phyloP scores from a whole-genome alignment of 2,329 filamentous ascomycete genomes.

The Nothopassalora personata region DNA sequence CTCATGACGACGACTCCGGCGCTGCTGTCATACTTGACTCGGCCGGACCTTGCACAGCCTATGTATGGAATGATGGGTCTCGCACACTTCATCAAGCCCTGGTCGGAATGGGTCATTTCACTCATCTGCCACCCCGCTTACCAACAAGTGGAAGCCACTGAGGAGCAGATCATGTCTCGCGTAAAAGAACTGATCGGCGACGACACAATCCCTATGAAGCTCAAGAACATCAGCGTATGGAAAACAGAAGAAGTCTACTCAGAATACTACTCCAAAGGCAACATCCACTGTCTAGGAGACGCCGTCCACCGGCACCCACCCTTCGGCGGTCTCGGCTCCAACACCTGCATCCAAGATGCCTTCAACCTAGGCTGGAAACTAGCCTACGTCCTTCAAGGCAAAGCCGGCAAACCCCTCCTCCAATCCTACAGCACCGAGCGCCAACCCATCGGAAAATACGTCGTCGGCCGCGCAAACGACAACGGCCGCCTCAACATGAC shows the following conservation, averaged over 20 bases:
- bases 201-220: constrained; percentile 1
- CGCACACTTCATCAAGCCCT: constrained; percentile 6
- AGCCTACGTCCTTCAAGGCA: constrained; percentile 17
- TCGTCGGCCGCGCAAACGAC: neutral
- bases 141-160: neutral
- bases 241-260: neutral
- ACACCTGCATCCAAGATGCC: constrained; percentile 16
- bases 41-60: neutral
- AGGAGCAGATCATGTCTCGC: neutral
- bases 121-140: neutral
- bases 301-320: constrained; percentile 55
- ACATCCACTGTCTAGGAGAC: constrained; percentile 46
- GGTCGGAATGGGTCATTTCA: constrained; percentile 1
- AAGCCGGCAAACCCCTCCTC: constrained; percentile 8
- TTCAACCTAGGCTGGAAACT: constrained; percentile 15
- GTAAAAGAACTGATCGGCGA: constrained; percentile 4
- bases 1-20: neutral
- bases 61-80: constrained; percentile 3
- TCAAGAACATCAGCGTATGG: constrained; percentile 4
- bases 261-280: neutral
- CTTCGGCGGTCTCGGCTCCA: constrained; percentile 50
- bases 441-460: constrained; percentile 8
- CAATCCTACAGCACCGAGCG: constrained; percentile 4
- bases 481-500: constrained; percentile 2
- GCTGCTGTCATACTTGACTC: neutral